Conservation (phyloP, 345 rosid species). For the Camelina laxa region DNA sequence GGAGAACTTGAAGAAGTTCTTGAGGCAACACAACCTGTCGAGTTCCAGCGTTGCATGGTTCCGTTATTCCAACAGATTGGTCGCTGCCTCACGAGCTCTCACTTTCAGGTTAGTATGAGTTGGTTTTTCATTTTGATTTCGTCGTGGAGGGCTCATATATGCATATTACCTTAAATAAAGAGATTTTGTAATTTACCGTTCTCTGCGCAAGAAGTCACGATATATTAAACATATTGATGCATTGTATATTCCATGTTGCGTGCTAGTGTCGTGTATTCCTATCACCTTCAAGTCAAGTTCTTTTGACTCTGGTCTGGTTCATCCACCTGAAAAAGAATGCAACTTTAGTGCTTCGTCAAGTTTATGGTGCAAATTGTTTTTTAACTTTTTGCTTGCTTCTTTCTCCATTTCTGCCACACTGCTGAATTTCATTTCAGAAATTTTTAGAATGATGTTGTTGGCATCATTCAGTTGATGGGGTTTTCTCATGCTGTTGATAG, state of each 20-base stretch:
- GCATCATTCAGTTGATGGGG: conserved; percentile 5
- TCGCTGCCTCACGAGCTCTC: conserved; percentile 85
- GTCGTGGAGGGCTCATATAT: not conserved
- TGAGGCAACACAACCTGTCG: conserved; percentile 83
- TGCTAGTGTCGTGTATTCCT: conserved; percentile 26
- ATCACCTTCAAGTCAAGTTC: conserved; percentile 19
- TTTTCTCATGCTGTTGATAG: conserved; percentile 9
- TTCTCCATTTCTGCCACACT: conserved; percentile 11
- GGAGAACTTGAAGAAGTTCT: conserved; percentile 96
- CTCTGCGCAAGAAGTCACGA: not conserved
- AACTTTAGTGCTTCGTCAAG: not conserved
- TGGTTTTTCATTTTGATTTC: not conserved
- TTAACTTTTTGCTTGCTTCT: conserved; percentile 2
- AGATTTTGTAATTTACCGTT: not conserved
- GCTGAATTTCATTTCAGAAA: conserved; percentile 15
- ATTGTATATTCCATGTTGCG: not conserved
- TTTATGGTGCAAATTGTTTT: not conserved
- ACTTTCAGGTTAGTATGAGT: conserved; percentile 70
- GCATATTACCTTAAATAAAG: not conserved
- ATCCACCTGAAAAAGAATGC: conserved; percentile 6
- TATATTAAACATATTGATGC: not conserved
- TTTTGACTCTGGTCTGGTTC: conserved; percentile 6
- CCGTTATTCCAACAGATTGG: conserved; percentile 84
- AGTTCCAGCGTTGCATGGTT: conserved; percentile 90
- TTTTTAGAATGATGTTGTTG: conserved; percentile 2